Conservation (phyloP, 306 rosid species). For the Pueraria montana region DNA sequence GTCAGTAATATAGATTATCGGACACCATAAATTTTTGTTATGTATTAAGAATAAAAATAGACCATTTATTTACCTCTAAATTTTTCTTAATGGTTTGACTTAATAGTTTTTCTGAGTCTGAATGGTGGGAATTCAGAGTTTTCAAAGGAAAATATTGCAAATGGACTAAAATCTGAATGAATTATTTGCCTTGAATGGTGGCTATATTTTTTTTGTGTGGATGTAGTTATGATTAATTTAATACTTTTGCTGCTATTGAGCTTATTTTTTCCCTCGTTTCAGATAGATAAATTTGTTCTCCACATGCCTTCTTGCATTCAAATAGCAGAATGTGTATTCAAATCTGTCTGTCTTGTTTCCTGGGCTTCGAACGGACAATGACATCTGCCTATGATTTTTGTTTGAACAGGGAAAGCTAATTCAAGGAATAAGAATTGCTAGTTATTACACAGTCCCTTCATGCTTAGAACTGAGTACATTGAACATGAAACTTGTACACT, state of each 20-base stretch:
- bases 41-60: background rate
- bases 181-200: conserved; percentile 19
- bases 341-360: background rate
- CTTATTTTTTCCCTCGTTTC: too few species aligned
- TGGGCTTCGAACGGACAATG: background rate
- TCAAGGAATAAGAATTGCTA: too few species aligned
- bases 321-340: background rate
- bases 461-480: too few species aligned
- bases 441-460: too few species aligned
- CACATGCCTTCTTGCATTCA: background rate
- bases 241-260: too few species aligned
- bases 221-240: background rate
- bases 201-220: too few species aligned
- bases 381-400: background rate
- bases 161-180: conserved; percentile 42
- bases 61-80: background rate
- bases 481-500: too few species aligned
- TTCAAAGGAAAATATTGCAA: conserved; percentile 61
- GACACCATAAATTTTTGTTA: background rate
- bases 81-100: background rate
- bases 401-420: too few species aligned
- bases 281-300: background rate
- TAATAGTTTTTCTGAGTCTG: background rate
- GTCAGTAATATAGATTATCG: background rate
- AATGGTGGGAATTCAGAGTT: conserved; percentile 47